phyloP scores from a whole-genome alignment of 768 basidiomycete genomes.

The Daedaleopsis sinensis region DNA sequence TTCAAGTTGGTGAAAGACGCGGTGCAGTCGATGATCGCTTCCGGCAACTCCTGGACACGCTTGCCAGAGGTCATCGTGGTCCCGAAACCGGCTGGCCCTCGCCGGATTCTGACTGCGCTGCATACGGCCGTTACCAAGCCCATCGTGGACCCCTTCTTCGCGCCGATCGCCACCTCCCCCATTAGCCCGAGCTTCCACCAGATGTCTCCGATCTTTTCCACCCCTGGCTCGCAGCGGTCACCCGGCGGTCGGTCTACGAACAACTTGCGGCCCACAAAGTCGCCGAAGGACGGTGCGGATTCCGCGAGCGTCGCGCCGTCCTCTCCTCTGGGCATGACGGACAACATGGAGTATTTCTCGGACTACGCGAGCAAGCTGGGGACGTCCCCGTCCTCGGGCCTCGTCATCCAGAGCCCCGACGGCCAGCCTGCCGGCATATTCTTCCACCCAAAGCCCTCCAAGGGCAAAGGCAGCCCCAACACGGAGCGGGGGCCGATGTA shows the following conservation, averaged over 20 bases:
- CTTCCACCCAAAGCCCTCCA: conserved; percentile 71
- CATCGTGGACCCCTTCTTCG: conserved; percentile 86
- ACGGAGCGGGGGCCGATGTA: background rate
- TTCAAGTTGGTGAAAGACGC: conserved; percentile 89
- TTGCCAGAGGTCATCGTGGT: conserved; percentile 94
- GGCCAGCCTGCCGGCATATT: conserved; percentile 95
- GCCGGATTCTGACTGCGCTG: conserved; percentile 88
- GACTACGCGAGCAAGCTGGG: conserved; percentile 71
- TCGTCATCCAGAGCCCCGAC: conserved; percentile 91
- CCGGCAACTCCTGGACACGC: conserved; percentile 47
- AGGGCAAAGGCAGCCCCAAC: conserved; percentile 24
- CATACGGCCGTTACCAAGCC: conserved; percentile 90
- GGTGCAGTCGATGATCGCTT: conserved; percentile 66
- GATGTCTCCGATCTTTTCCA: conserved; percentile 47
- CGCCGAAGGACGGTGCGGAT: conserved; percentile 49
- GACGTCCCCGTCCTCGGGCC: conserved; percentile 77
- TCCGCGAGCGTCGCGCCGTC: conserved; percentile 50
- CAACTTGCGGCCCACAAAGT: conserved; percentile 52
- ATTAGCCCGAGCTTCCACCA: conserved; percentile 66
- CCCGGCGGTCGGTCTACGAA: conserved; percentile 50
- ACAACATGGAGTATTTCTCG: conserved; percentile 78
- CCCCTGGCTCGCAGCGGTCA: conserved; percentile 40
- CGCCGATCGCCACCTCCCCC: conserved; percentile 94
- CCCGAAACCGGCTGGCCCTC: conserved; percentile 95
- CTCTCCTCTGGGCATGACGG: conserved; percentile 71